These are phyloP conservation scores for Ceratocystis lukuohia DNA, from an alignment of 2,329 filamentous ascomycete genomes.

Conservation along the genomic window DNA sequence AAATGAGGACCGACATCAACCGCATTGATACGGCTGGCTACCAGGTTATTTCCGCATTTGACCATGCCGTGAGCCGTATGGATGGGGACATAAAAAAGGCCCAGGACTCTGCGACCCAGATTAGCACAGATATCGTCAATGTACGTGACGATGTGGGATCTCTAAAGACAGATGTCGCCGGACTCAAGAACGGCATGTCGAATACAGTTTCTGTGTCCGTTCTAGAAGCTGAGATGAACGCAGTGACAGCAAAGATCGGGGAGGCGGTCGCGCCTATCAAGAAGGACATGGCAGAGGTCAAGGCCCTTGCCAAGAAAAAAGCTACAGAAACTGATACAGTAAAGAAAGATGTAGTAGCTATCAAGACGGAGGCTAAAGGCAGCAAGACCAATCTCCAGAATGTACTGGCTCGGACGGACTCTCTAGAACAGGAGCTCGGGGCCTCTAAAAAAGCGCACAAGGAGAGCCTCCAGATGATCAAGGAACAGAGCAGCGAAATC, in stretches of 20 bases:
- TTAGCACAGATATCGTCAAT: constrained; percentile 23
- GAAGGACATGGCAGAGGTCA: constrained; percentile 2
- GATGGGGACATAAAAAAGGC: constrained; percentile 27
- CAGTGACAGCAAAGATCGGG: not conserved
- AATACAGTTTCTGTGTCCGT: not conserved
- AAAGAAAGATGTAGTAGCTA: not conserved
- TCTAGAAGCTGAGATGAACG: constrained; percentile 3
- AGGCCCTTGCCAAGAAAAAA: not conserved
- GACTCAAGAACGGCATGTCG: constrained; percentile 17
- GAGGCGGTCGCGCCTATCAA: not conserved
- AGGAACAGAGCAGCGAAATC: constrained; percentile 22
- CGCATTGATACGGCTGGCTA: constrained; percentile 29
- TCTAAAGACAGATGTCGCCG: constrained; percentile 23
- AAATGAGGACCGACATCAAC: constrained; percentile 25
- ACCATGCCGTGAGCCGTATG: constrained; percentile 27
- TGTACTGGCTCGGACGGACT: not conserved
- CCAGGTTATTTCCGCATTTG: constrained; percentile 29
- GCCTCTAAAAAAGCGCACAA: constrained; percentile 23
- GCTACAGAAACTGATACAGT: not conserved
- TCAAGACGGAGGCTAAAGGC: not conserved
- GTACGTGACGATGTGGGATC: constrained; percentile 24
- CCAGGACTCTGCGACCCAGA: constrained; percentile 23
- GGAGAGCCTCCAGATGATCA: constrained; percentile 22
- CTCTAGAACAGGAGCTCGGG: constrained; percentile 22
- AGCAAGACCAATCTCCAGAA: constrained; percentile 3